Conservation (phyloP, 2,329 filamentous ascomycete species). For the Exophiala calicioides region DNA sequence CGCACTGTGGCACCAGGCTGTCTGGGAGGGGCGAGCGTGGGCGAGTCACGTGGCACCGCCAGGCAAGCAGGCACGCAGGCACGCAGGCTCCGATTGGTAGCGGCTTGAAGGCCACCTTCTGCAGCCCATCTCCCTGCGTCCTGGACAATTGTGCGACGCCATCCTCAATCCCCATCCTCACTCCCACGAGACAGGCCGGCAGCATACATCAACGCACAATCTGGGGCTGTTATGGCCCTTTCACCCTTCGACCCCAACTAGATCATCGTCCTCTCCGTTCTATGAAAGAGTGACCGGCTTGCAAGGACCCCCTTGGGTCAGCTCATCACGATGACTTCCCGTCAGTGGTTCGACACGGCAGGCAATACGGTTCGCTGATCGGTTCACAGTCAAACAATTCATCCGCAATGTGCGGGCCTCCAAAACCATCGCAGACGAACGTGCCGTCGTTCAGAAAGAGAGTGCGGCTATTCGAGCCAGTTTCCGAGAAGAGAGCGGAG, state of each 20-base stretch:
- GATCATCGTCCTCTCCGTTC: slow-evolving; percentile 19
- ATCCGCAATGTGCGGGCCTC: slow-evolving; percentile 98
- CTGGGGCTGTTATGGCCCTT: background rate
- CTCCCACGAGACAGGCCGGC: too few relatives aligned
- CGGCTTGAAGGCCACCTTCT: too few relatives aligned
- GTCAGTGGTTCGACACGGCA: slow-evolving; percentile 10
- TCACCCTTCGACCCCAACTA: background rate
- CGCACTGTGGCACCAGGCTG: too few relatives aligned
- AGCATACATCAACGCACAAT: background rate
- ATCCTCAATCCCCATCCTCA: too few relatives aligned
- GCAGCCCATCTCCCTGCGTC: background rate
- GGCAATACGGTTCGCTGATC: slow-evolving; percentile 14
- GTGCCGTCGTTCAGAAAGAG: slow-evolving; percentile 97
- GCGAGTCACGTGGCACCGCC: too few relatives aligned
- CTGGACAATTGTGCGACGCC: too few relatives aligned
- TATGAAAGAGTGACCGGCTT: slow-evolving; percentile 28
- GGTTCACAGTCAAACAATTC: slow-evolving; percentile 89
- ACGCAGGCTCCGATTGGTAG: too few relatives aligned
- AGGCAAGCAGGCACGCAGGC: too few relatives aligned
- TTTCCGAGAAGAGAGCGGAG: slow-evolving; percentile 94
- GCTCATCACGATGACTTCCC: slow-evolving; percentile 27
- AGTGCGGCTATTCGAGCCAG: slow-evolving; percentile 96
- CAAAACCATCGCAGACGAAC: slow-evolving; percentile 98
- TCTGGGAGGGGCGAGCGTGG: too few relatives aligned
- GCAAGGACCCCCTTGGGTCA: slow-evolving; percentile 24